Evolutionary conservation across 225 moss, liverwort and hornwort genomes (phyloP).

Genomic region (Polytrichum commune): DNA sequence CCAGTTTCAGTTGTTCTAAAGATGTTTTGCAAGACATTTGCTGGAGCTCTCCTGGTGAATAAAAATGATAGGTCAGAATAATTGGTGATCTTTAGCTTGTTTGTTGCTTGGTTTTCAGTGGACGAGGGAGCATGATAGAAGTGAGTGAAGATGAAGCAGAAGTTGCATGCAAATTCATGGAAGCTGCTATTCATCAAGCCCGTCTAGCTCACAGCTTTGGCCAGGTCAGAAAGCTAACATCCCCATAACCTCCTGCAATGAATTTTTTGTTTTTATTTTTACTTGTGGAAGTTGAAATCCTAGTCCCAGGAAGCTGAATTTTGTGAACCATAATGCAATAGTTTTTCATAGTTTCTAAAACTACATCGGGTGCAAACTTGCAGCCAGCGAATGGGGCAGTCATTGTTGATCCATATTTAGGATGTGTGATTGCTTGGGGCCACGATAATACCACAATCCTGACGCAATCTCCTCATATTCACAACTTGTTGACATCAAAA

Average conservation of each 20-base stretch:
- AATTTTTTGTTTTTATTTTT: too few relatives aligned
- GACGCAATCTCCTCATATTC: constrained; percentile 5
- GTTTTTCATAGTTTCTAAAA: too few relatives aligned
- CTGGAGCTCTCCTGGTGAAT: too few relatives aligned
- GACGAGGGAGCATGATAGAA: constrained; percentile 38
- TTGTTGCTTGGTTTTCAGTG: constrained; percentile 30
- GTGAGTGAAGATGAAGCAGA: constrained; percentile 56
- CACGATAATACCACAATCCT: constrained; percentile 53
- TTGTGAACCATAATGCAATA: not conserved
- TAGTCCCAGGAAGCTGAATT: not conserved
- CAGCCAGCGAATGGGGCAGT: constrained; percentile 91
- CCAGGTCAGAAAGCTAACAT: constrained; percentile 40
- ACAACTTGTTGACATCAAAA: not conserved
- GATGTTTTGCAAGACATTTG: not conserved
- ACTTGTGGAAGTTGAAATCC: too few relatives aligned
- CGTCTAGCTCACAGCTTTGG: constrained; percentile 60
- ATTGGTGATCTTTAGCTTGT: not conserved
- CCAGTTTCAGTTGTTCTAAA: not conserved
- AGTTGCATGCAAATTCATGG: constrained; percentile 74
- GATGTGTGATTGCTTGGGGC: constrained; percentile 66
- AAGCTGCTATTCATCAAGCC: constrained; percentile 73
- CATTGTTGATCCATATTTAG: constrained; percentile 83
- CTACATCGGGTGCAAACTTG: constrained; percentile 4
- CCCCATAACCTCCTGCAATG: too few relatives aligned
- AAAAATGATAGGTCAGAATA: too few relatives aligned